Evolutionary conservation across 306 rosid genomes (phyloP).

Genomic region (Prunus armeniaca): DNA sequence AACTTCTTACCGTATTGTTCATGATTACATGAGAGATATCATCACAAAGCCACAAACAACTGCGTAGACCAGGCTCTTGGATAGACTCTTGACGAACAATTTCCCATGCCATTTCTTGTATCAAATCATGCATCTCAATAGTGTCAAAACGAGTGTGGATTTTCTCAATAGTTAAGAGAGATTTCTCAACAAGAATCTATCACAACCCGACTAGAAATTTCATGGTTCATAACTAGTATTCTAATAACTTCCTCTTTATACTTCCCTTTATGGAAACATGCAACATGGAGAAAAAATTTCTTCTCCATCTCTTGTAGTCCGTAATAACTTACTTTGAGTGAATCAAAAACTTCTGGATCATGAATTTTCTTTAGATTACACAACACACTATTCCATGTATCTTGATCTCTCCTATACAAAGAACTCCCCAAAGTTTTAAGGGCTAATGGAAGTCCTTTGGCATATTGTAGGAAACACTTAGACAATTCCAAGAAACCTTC

Average conservation of each 20-base stretch:
- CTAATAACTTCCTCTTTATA: no score
- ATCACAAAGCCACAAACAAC: constrained; percentile 15
- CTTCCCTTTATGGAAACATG: no score
- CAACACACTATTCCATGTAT: not conserved
- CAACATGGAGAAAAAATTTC: no score
- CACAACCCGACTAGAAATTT: constrained; percentile 12
- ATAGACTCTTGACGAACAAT: constrained; percentile 8
- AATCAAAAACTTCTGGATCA: no score
- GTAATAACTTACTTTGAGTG: no score
- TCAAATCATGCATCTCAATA: constrained; percentile 31
- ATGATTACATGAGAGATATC: constrained; percentile 26
- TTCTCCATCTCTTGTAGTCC: no score
- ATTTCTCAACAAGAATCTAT: constrained; percentile 35
- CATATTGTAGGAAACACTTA: no score
- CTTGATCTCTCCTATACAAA: not conserved
- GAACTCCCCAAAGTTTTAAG: not conserved
- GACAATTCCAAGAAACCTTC: no score
- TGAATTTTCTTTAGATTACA: not conserved
- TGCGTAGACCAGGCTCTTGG: not conserved
- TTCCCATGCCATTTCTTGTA: constrained; percentile 27
- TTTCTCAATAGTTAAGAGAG: constrained; percentile 8
- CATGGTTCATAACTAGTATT: not conserved
- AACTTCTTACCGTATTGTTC: constrained; percentile 1
- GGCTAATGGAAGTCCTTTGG: not conserved
- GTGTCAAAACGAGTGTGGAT: rapidly evolving